Evolutionary conservation across 768 basidiomycete species (phyloP), one percentile per base, ranked within the genome.

Genomic region (Suillus weaverae): DNA sequence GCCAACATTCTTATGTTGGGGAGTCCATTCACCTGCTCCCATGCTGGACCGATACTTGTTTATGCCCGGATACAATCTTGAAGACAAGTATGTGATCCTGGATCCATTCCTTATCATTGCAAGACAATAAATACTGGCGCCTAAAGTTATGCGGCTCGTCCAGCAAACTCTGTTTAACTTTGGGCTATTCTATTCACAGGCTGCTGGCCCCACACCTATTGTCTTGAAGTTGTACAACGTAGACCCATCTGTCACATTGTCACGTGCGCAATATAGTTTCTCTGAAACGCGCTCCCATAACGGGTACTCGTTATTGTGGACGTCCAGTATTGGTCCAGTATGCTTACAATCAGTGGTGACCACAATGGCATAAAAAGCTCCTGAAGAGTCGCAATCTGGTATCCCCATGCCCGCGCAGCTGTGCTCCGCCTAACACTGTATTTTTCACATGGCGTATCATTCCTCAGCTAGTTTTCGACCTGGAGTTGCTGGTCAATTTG

Each of bases 401-500:
- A 57, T 53, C 54, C 62, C 54, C 62, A 33, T 60, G 38, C 67
- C 62, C 59, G 73, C 70, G 68, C 67, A 75, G 70, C 72, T 71
- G 73, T 65, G 72, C 73, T 76, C 60, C 72, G 68, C 76, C 56
- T 61, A 26, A 48, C 53, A 55, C 60, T 67, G 66, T 43, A 62
- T 61, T 56, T 56, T 56, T 62, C 56, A n/a, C 53, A 74, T 74
- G 72, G 16, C 69, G 26, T 66, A 66, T 63, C 68, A 61, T 62
- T n/a, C 61, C 55, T 63, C 18, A 16, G 32, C 68, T 57, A 57
- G 61, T 68, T 63, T 61, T 41, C 70, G 61, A 59, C 26, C 39
- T 59, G 26, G 38, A 67, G 53, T 75, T 70, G 73, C 76, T 73
- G 76, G 75, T 66, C 73, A 72, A 73, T 64, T 62, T 51, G 67